Evolutionary conservation across 139 green algal species (phyloP).

Genomic region (Mesotaenium endlicherianum): DNA sequence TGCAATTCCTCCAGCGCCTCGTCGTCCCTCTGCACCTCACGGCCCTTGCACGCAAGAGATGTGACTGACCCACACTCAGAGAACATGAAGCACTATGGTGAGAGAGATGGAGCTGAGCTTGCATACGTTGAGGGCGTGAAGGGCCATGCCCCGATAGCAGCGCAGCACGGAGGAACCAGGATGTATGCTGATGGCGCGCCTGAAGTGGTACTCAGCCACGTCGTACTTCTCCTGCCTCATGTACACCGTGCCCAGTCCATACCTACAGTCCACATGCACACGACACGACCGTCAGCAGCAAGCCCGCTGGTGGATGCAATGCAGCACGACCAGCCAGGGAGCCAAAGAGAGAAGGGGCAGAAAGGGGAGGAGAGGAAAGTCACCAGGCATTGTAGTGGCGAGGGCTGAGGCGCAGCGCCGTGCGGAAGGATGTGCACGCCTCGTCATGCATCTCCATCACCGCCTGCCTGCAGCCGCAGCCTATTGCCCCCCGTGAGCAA

Average conservation of each 20-base stretch:
- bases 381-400: conserved; percentile 95
- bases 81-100: not conserved
- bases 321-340: not conserved
- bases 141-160: conserved; percentile 85
- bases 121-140: conserved; percentile 65
- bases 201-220: conserved; percentile 86
- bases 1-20: conserved; percentile 76
- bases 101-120: not conserved
- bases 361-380: not conserved
- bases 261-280: conserved; percentile 55
- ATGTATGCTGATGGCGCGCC: conserved; percentile 72
- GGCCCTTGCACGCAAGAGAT: not conserved
- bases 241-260: conserved; percentile 89
- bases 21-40: conserved; percentile 36
- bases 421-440: conserved; percentile 75
- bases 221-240: conserved; percentile 89
- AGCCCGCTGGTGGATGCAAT: not conserved
- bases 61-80: not conserved
- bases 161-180: conserved; percentile 78
- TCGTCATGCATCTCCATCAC: conserved; percentile 91
- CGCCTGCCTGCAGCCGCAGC: not conserved
- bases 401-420: conserved; percentile 77
- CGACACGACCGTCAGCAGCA: not conserved
- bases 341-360: not conserved
- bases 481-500: not conserved